Conservation (phyloP, 2,329 filamentous ascomycete species). For the Leptoxyphium fumago region DNA sequence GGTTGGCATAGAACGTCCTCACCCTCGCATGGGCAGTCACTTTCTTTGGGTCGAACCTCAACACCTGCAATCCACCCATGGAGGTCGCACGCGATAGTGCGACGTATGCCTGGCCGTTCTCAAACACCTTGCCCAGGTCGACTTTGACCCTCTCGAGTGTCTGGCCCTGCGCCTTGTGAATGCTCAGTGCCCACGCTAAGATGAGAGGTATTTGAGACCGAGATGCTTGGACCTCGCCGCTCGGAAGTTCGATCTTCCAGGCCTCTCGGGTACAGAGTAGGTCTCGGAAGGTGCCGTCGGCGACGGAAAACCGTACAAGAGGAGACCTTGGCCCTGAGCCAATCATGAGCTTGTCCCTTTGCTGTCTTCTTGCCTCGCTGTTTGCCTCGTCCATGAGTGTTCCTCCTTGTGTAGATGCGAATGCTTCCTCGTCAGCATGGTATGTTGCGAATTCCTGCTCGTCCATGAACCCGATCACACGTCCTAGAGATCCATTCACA, state of each 20-base stretch:
- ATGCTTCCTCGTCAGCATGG: conserved; percentile 37
- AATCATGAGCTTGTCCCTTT: conserved; percentile 36
- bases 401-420: conserved; percentile 32
- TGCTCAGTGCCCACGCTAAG: conserved; percentile 89
- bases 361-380: conserved; percentile 26
- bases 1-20: conserved; percentile 66
- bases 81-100: conserved; percentile 84
- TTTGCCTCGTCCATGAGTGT: conserved; percentile 24
- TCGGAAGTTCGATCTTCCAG: conserved; percentile 96
- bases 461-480: conserved; percentile 67
- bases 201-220: conserved; percentile 67
- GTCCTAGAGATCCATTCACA: conserved; percentile 88
- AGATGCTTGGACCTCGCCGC: conserved; percentile 81
- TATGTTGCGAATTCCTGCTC: conserved; percentile 47
- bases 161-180: conserved; percentile 95
- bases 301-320: conserved; percentile 66
- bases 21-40: conserved; percentile 91
- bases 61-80: conserved; percentile 73
- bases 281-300: conserved; percentile 60
- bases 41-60: conserved; percentile 76
- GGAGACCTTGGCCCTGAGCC: conserved; percentile 52
- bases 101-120: conserved; percentile 96
- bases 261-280: conserved; percentile 75
- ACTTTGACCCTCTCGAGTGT: conserved; percentile 90
- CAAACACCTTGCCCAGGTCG: conserved; percentile 80